Conservation (phyloP, 2,329 filamentous ascomycete species). For the Neodidymelliopsis sp. region DNA sequence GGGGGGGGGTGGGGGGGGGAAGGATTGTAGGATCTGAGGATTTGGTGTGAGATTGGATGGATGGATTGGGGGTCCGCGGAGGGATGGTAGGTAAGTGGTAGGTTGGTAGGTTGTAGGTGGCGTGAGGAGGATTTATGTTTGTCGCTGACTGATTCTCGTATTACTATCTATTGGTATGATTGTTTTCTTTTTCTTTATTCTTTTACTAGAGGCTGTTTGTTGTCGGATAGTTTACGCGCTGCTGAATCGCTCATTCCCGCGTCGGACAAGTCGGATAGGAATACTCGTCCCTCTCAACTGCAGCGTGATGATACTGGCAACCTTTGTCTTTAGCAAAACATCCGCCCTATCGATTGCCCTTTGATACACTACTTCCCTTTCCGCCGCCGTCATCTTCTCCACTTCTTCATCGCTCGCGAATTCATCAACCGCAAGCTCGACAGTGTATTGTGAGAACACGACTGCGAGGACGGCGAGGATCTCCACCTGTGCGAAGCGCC, state of each 20-base stretch:
- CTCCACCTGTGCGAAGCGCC: conserved; percentile 65
- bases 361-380: conserved; percentile 65
- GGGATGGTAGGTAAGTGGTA: too few relatives aligned
- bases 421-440: conserved; percentile 71
- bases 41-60: background rate
- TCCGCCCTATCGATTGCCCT: conserved; percentile 66
- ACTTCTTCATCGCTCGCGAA: conserved; percentile 54
- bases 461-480: conserved; percentile 61
- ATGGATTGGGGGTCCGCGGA: conserved; percentile 2
- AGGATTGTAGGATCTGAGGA: background rate
- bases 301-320: conserved; percentile 72
- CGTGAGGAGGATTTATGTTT: background rate
- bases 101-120: too few relatives aligned
- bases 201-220: background rate
- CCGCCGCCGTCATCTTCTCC: conserved; percentile 53
- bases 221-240: too few relatives aligned
- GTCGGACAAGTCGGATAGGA: conserved; percentile 71
- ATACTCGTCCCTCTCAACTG: conserved; percentile 70
- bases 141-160: too few relatives aligned
- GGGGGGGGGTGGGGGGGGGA: background rate
- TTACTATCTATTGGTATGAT: background rate
- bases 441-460: conserved; percentile 65
- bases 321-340: conserved; percentile 60
- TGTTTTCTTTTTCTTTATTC: background rate
- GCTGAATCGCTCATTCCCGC: conserved; percentile 72